phyloP scores from a whole-genome alignment of 2,329 filamentous ascomycete genomes.

The Pezicula neosporulosa region DNA sequence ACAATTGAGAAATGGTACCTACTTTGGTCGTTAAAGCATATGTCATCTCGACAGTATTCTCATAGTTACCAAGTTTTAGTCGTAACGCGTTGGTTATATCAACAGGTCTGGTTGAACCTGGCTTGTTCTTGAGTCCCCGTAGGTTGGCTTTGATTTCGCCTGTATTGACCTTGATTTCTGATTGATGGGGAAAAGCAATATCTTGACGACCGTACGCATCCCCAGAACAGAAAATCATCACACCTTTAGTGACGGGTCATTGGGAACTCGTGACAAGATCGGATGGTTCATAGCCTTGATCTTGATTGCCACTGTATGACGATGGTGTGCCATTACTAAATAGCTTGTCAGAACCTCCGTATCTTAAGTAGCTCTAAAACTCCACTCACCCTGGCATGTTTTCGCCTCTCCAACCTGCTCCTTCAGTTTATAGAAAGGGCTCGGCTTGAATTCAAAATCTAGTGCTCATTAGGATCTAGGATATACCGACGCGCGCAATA shows the following conservation, averaged over 20 bases:
- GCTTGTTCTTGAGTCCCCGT: slow-evolving; percentile 92
- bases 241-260: slow-evolving; percentile 50
- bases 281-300: slow-evolving; percentile 50
- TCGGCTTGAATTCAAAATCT: slow-evolving; percentile 62
- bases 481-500: background rate
- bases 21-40: slow-evolving; percentile 91
- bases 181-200: slow-evolving; percentile 85
- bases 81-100: slow-evolving; percentile 81
- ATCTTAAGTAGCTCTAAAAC: background rate
- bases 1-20: slow-evolving; percentile 31
- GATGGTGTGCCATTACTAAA: slow-evolving; percentile 29
- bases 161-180: slow-evolving; percentile 86
- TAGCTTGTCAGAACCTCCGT: slow-evolving; percentile 4
- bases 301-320: slow-evolving; percentile 50
- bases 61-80: slow-evolving; percentile 62
- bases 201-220: slow-evolving; percentile 65
- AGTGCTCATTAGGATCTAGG: slow-evolving; percentile 8
- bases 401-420: slow-evolving; percentile 61
- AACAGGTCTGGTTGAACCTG: slow-evolving; percentile 87
- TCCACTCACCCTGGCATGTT: slow-evolving; percentile 67
- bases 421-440: slow-evolving; percentile 79
- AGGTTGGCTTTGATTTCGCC: slow-evolving; percentile 90
- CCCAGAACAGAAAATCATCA: slow-evolving; percentile 81
- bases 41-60: slow-evolving; percentile 78
- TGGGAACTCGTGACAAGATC: slow-evolving; percentile 16